These are phyloP conservation scores for California macrophylla DNA, from an alignment of 441 rosid genomes.

Conservation along the genomic window DNA sequence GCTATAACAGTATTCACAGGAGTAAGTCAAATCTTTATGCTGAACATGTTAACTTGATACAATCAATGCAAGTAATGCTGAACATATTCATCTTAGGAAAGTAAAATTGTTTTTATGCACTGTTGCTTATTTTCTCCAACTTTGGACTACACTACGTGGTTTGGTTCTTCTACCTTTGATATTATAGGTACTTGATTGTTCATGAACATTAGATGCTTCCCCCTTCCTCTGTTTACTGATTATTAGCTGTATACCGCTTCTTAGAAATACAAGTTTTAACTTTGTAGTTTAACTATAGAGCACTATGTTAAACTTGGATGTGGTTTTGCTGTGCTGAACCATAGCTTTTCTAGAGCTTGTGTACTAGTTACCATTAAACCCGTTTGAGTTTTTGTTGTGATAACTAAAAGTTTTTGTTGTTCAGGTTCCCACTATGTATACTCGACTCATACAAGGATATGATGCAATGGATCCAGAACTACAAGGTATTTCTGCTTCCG, in stretches of 20 bases:
- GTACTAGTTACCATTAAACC: conserved; percentile 5
- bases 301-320: not conserved
- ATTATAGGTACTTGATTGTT: not conserved
- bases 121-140: not conserved
- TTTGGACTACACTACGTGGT: not conserved
- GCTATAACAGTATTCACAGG: conserved; percentile 84
- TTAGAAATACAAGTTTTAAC: not conserved
- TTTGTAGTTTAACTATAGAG: not conserved
- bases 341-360: conserved; percentile 10
- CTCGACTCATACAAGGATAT: conserved; percentile 91
- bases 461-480: conserved; percentile 71
- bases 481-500: conserved; percentile 55
- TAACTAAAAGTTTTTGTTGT: conserved; percentile 12
- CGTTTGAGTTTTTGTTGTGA: not conserved
- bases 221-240: not conserved
- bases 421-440: conserved; percentile 93
- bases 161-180: not conserved
- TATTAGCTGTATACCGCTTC: not conserved
- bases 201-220: not conserved
- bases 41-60: conserved; percentile 4
- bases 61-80: not conserved
- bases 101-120: not conserved
- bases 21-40: conserved; percentile 38
- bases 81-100: not conserved
- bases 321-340: not conserved